phyloP scores from a whole-genome alignment of 805 yeast genomes.

The Lipomyces sp. region DNA sequence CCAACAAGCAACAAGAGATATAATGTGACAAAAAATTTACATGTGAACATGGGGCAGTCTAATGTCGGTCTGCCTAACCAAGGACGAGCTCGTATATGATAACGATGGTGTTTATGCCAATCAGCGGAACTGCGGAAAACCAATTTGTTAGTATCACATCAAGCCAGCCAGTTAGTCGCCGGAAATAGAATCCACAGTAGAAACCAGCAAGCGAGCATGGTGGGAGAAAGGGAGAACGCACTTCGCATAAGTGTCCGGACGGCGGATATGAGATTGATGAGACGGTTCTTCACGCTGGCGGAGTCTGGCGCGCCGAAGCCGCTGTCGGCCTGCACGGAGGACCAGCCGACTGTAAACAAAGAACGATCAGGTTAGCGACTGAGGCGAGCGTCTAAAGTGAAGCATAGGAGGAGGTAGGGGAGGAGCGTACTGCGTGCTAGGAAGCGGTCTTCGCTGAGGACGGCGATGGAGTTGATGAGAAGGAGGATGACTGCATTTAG shows the following conservation, averaged over 20 bases:
- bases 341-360: constrained; percentile 45
- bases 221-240: constrained; percentile 36
- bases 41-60: not conserved
- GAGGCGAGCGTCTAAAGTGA: not conserved
- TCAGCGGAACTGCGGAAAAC: constrained; percentile 61
- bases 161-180: too few relatives aligned
- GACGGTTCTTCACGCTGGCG: constrained; percentile 52
- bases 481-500: constrained; percentile 39
- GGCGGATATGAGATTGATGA: constrained; percentile 66
- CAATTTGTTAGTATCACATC: too few relatives aligned
- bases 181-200: not conserved
- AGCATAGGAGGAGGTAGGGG: not conserved
- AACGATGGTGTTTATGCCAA: constrained; percentile 61
- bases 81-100: constrained; percentile 66
- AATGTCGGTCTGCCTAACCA: constrained; percentile 45
- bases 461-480: constrained; percentile 70
- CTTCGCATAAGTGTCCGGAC: constrained; percentile 70
- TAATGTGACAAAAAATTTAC: not conserved
- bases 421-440: constrained; percentile 54
- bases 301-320: constrained; percentile 45
- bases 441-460: constrained; percentile 75
- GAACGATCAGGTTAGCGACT: not conserved
- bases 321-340: constrained; percentile 41
- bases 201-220: not conserved
- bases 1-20: too few relatives aligned